These are phyloP conservation scores for Zhuliangozyma parablackwelliae DNA, from an alignment of 1,139 yeast species.

Conservation along the genomic window DNA sequence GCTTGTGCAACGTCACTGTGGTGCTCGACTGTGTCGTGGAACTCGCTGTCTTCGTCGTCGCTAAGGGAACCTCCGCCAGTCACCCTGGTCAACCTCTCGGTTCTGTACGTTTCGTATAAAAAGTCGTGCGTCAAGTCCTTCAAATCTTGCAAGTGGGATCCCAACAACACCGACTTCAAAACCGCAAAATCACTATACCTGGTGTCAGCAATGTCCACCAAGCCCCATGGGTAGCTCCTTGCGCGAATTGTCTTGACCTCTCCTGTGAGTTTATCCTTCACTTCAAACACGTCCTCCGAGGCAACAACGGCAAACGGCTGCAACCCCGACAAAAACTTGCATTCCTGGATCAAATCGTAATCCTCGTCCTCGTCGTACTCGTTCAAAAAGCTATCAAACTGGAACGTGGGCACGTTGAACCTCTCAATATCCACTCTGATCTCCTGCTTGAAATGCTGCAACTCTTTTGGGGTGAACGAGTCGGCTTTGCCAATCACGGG, in stretches of 20 bases:
- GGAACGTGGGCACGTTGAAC: conserved; percentile 78
- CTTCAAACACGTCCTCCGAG: conserved; percentile 52
- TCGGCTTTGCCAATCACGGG: conserved; percentile 90
- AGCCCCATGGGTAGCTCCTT: conserved; percentile 93
- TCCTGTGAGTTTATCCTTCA: conserved; percentile 53
- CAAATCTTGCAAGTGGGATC: conserved; percentile 90
- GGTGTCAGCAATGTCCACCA: conserved; percentile 78
- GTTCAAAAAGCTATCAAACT: conserved; percentile 50
- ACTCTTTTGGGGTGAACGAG: conserved; percentile 73
- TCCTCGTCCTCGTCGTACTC: conserved; percentile 57
- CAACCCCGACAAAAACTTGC: conserved; percentile 65
- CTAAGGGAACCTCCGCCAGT: conserved; percentile 28
- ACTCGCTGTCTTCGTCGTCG: conserved; percentile 15
- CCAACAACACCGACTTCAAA: conserved; percentile 75
- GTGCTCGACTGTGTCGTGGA: conserved; percentile 29
- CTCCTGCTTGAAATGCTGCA: conserved; percentile 52
- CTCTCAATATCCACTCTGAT: conserved; percentile 67
- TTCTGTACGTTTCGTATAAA: conserved; percentile 87
- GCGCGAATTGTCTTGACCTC: conserved; percentile 53
- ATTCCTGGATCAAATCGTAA: conserved; percentile 75
- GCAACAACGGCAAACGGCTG: conserved; percentile 90
- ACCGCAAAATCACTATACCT: conserved; percentile 79
- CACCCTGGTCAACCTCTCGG: conserved; percentile 65
- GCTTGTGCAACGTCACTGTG: conserved; percentile 25
- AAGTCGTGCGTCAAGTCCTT: conserved; percentile 91